phyloP scores from a whole-genome alignment of 1,284 basidiomycete genomes.

The Leccinum subrobustum region DNA sequence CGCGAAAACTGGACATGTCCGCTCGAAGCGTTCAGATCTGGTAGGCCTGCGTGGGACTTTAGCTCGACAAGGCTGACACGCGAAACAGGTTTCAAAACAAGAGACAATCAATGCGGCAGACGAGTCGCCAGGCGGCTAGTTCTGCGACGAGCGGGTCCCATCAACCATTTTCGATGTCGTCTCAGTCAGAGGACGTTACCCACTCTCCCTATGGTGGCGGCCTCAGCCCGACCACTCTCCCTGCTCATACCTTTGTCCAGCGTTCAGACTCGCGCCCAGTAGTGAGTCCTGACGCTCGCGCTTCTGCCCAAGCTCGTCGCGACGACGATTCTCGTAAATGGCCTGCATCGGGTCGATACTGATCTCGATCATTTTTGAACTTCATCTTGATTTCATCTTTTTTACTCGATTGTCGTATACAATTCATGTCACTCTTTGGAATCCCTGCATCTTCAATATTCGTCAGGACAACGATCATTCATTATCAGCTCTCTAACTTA shows the following conservation, averaged over 20 bases:
- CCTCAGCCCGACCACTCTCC: slow-evolving; percentile 37
- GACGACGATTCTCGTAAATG: slow-evolving; percentile 48
- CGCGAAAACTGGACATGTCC: slow-evolving; percentile 76
- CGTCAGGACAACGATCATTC: slow-evolving; percentile 38
- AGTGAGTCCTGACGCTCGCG: slow-evolving; percentile 36
- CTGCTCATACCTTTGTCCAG: slow-evolving; percentile 36
- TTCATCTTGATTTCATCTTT: slow-evolving; percentile 37
- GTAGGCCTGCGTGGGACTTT: slow-evolving; percentile 40
- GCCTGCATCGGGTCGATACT: slow-evolving; percentile 41
- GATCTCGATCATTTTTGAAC: slow-evolving; percentile 41
- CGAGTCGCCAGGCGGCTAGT: slow-evolving; percentile 58
- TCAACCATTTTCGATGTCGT: slow-evolving; percentile 49
- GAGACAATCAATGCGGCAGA: slow-evolving; percentile 76
- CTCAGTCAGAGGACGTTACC: slow-evolving; percentile 37
- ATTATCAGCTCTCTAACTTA: slow-evolving; percentile 36
- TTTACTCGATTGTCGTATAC: slow-evolving; percentile 35
- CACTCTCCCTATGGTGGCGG: slow-evolving; percentile 35
- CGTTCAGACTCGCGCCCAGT: slow-evolving; percentile 39
- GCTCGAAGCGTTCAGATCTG: slow-evolving; percentile 83
- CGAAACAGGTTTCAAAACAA: slow-evolving; percentile 79
- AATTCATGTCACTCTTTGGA: slow-evolving; percentile 37
- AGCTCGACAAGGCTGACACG: slow-evolving; percentile 20
- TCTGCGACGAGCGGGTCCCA: slow-evolving; percentile 42
- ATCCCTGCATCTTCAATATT: slow-evolving; percentile 35
- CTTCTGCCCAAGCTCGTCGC: slow-evolving; percentile 35